Base-by-base conservation (phyloP, 2,329 filamentous ascomycete genomes). In the Colletotrichum musicola region DNA sequence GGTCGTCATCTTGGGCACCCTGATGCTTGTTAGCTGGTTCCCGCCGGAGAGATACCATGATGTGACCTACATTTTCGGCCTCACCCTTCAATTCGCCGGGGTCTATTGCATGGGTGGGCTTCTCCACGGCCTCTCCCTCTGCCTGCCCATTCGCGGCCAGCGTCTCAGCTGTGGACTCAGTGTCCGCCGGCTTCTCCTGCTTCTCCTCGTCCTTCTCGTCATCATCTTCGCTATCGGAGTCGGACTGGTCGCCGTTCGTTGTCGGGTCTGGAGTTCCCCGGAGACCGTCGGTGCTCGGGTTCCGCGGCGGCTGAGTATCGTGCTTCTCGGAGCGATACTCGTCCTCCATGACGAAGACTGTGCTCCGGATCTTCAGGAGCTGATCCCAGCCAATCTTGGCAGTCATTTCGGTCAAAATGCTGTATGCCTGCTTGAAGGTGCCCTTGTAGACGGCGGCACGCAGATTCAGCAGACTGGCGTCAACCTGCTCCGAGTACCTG, bases 301-400 rank as follows among this genome's bases (percentile, higher is more conserved):
- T 94, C 51, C 92, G 89, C 74, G 90, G 91, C 16, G 82, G 77
- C 56, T 83, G 80, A 18, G 82, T 82, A 70, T 91, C 89, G 64
- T 93, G 90, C 80, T 93, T 93, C 81, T 98, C 96, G 64, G 91
- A 92, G 56, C 96, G 90, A 78, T 99, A 99, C 79, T 99, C 96
- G 76, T 99, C 96, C 79, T 99, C 96, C 96, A 99, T 99, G 56
- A 99, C 96, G 74, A 99, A 99, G 1, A 99, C 96, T 71, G 95
- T 95, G 82, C 95, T 98, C 73, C 96, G 89, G 75, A 97, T 97
- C 80, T 94, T 97, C 59, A 99, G 84, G 22, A 99, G 86, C 77
- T 98, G 94, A 75, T 99, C 96, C 96, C 96, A 99, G 46, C 96
- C 96, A 74, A 99, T 98, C 80, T 96, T 95, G 70, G 94, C 92